A percentile compares a stretch with the other conserved stretches of the same genome.
These are phyloP conservation scores for Fusarium aywerte DNA, from an alignment of 2,329 filamentous ascomycete species.

Conservation along the genomic window DNA sequence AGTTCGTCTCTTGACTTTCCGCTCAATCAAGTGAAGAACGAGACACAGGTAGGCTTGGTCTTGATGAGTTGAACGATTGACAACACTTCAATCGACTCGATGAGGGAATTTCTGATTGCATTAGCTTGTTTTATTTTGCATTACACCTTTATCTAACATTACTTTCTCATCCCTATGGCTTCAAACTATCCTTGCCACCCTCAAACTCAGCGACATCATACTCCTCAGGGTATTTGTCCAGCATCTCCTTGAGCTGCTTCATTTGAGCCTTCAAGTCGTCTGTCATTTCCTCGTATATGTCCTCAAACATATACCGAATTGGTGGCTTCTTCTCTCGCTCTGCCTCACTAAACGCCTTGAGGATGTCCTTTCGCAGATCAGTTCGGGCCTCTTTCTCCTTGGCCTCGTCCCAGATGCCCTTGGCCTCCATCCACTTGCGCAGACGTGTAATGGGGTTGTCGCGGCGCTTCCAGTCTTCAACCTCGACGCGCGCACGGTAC, in stretches of 20 bases:
- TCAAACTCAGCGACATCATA: constrained; percentile 86
- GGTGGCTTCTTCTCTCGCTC: constrained; percentile 84
- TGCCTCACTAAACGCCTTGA: constrained; percentile 85
- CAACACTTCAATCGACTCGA: neutral
- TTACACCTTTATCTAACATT: neutral
- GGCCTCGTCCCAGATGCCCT: constrained; percentile 84
- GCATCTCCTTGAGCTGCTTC: constrained; percentile 74
- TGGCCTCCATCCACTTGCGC: constrained; percentile 89
- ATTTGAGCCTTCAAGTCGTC: constrained; percentile 80
- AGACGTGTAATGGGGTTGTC: constrained; percentile 89
- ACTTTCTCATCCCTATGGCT: constrained; percentile 39
- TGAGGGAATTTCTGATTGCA: too few species aligned
- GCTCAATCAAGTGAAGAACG: neutral
- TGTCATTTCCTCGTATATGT: constrained; percentile 89
- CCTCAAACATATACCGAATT: constrained; percentile 80
- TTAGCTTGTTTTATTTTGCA: too few species aligned
- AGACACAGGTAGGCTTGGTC: neutral
- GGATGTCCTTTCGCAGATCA: constrained; percentile 75
- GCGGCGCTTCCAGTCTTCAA: constrained; percentile 92
- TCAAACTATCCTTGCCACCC: constrained; percentile 74
- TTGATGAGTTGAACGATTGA: neutral
- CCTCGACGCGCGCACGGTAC: constrained; percentile 91
- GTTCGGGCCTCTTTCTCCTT: constrained; percentile 79
- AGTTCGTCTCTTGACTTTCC: neutral
- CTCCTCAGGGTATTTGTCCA: constrained; percentile 89